These are phyloP conservation scores for Endothia cerciana DNA, from an alignment of 2,329 filamentous ascomycete genomes.

Conservation along the genomic window DNA sequence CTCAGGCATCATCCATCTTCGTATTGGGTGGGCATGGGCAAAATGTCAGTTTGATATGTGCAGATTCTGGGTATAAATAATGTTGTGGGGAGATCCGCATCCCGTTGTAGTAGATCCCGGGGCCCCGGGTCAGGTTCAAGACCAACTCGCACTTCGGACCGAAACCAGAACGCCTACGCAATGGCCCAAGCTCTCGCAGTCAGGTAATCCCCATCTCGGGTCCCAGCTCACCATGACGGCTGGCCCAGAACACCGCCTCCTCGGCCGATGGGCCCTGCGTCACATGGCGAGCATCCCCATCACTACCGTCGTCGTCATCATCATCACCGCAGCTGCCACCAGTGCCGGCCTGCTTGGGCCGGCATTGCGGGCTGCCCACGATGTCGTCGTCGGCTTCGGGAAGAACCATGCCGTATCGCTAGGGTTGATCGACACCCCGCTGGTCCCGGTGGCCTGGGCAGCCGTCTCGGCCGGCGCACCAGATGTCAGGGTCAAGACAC, in stretches of 20 bases:
- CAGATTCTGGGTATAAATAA: conserved; percentile 20
- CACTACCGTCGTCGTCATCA: background rate
- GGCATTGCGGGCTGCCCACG: background rate
- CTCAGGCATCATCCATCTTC: background rate
- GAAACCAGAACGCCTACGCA: conserved; percentile 1
- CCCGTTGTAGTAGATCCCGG: background rate
- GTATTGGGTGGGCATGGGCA: background rate
- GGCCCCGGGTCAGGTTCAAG: background rate
- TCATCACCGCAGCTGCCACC: conserved; percentile 6
- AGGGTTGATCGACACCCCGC: conserved; percentile 20
- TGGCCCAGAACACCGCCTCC: background rate
- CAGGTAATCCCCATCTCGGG: background rate
- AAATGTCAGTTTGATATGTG: background rate
- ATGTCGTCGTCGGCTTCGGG: conserved; percentile 23
- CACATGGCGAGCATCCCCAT: background rate
- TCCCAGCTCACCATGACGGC: background rate
- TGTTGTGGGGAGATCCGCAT: background rate
- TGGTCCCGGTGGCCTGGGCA: conserved; percentile 22
- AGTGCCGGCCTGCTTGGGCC: background rate
- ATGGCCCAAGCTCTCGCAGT: background rate
- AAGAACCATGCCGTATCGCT: conserved; percentile 30
- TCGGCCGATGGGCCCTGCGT: background rate
- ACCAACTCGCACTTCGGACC: background rate
- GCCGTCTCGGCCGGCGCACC: conserved; percentile 39
- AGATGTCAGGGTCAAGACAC: conserved; percentile 47